These are phyloP conservation scores for Vitis hybrid DNA, from an alignment of 177 flowering plant species.

Conservation along the genomic window DNA sequence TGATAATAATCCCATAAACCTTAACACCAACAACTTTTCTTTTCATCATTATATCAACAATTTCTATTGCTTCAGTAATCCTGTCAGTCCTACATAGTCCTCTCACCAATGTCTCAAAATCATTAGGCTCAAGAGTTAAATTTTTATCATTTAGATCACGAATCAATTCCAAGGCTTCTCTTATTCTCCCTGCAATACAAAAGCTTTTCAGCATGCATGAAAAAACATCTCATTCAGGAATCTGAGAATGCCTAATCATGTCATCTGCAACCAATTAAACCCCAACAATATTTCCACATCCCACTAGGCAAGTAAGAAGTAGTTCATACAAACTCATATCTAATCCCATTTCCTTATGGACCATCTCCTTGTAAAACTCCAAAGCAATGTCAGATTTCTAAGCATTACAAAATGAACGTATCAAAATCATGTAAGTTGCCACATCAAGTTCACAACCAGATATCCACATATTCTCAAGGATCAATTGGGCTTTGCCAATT, in stretches of 20 bases:
- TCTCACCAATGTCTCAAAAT: constrained; percentile 54
- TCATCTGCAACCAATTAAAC: constrained; percentile 36
- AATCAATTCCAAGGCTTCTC: constrained; percentile 61
- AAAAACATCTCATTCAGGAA: constrained; percentile 44
- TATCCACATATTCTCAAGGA: too few species aligned
- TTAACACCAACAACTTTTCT: constrained; percentile 42
- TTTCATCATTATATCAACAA: constrained; percentile 53
- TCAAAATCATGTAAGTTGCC: too few species aligned
- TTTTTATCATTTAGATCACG: constrained; percentile 50
- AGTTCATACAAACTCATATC: too few species aligned
- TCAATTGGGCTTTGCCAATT: too few species aligned
- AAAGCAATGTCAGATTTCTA: too few species aligned
- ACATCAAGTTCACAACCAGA: too few species aligned
- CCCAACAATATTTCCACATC: too few species aligned
- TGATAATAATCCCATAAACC: constrained; percentile 55
- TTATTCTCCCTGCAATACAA: constrained; percentile 62
- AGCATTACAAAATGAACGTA: too few species aligned
- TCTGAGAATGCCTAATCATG: constrained; percentile 50
- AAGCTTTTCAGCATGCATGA: constrained; percentile 53
- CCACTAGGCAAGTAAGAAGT: too few species aligned
- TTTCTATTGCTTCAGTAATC: constrained; percentile 67
- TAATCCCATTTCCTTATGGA: too few species aligned
- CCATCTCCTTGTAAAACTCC: too few species aligned
- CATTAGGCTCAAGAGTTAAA: constrained; percentile 26
- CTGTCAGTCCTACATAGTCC: constrained; percentile 69